Conservation (phyloP, 805 yeast genomes). For the Lipomyces lipofer region DNA sequence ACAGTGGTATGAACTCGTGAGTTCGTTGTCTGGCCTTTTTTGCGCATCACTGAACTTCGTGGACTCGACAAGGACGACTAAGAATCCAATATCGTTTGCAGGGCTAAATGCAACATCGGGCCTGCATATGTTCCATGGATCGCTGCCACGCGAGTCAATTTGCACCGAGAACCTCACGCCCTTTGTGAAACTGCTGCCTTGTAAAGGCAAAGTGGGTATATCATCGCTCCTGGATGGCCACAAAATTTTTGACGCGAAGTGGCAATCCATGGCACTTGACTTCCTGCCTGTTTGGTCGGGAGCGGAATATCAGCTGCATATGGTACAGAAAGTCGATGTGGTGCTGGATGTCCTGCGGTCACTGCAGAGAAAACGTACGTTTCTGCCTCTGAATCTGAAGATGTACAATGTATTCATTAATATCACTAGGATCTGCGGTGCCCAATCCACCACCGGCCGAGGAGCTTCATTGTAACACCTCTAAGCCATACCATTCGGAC, state of each 20-base stretch:
- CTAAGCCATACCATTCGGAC: slow-evolving; percentile 54
- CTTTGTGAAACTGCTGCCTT: slow-evolving; percentile 82
- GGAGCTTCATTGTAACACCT: slow-evolving; percentile 68
- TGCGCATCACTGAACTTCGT: slow-evolving; percentile 93
- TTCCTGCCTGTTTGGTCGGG: slow-evolving; percentile 50
- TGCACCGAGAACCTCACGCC: slow-evolving; percentile 98
- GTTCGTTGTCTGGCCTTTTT: slow-evolving; percentile 82
- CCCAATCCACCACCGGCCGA: slow-evolving; percentile 78
- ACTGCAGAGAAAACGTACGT: slow-evolving; percentile 48
- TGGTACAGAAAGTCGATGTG: slow-evolving; percentile 68
- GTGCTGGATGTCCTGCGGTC: slow-evolving; percentile 71
- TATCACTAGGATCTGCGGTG: slow-evolving; percentile 63
- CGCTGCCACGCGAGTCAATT: slow-evolving; percentile 90
- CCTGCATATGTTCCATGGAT: slow-evolving; percentile 62
- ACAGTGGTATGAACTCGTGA: slow-evolving; percentile 68
- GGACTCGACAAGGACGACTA: slow-evolving; percentile 72
- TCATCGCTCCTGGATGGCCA: slow-evolving; percentile 79
- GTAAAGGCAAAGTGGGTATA: slow-evolving; percentile 87
- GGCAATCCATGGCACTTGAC: slow-evolving; percentile 94
- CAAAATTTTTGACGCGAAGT: slow-evolving; percentile 74
- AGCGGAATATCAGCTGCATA: slow-evolving; percentile 48
- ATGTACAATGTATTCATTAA: slow-evolving; percentile 34
- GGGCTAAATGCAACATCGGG: slow-evolving; percentile 8
- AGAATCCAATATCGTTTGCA: slow-evolving; percentile 50
- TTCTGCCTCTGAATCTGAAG: too few relatives aligned